Evolutionary conservation across 78 protist genomes (phyloP), one percentile per base, ranked within the genome.

Genomic region (Dictyostelium firmibasis): DNA sequence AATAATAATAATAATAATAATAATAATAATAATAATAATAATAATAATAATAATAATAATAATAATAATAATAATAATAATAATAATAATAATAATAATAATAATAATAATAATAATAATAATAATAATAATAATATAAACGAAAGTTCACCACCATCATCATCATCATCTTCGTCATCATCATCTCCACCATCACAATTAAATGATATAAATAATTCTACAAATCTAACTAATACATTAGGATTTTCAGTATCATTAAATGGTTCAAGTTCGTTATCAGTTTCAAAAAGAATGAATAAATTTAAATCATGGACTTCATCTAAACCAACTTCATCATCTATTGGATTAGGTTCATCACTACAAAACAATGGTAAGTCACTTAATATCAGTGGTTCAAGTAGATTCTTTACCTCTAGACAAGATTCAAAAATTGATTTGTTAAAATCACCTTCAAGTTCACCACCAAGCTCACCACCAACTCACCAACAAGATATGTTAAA

Each of bases 341-440:
- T 44, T 62, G n/a, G 27, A 33, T 60, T 43, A 44, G 77, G 81
- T 38, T 43, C 79, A 69, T 33, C 43, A 31, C 31, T 14, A 23
- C 74, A 64, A 64, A 64, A 64, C 25, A 64, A 64, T 64, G 33
- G 31, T 64, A 64, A 27, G 10, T 13, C 81, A 41, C 16, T 77
- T 14, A 84, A 62, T 70, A 84, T 44, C 38, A 84, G 38, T 18
- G 38, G 47, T 43, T 35, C 35, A 2, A 82, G 75, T 82, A 83
- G 88, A 57, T 62, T 62, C 62, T 62, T 62, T 83, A 83, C 77
- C 9, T 38, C 88, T 10, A 83, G 77, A 62, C 53, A 64, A 64
- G 84, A 79, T 79, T 38, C 88, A 35, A 83, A 35, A 62, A 18
- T 29, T 14, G 84, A 79, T 79, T 27, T 13, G 4, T 76, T 44